Evolutionary conservation across 148 eudicot species (phyloP).

Genomic region (Chenopodium formosanum): DNA sequence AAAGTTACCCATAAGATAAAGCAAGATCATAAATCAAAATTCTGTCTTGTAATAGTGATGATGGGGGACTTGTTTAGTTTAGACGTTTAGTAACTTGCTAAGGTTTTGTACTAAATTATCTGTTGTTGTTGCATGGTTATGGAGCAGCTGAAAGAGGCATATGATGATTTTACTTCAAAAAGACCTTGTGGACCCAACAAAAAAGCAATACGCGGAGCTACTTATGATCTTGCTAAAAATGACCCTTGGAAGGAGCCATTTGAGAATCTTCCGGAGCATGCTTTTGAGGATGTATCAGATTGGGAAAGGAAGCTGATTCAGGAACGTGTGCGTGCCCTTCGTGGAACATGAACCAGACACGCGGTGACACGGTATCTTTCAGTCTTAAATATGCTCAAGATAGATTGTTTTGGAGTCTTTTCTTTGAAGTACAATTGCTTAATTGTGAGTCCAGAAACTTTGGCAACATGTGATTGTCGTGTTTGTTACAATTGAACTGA

Average conservation of each 20-base stretch:
- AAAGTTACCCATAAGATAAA: not conserved
- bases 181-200: slow-evolving; percentile 94
- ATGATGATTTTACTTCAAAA: slow-evolving; percentile 57
- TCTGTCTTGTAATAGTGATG: not conserved
- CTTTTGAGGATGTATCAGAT: slow-evolving; percentile 70
- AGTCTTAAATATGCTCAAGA: not conserved
- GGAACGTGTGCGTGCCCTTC: slow-evolving; percentile 72
- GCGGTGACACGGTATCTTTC: not conserved
- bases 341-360: slow-evolving; percentile 41
- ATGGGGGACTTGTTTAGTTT: not conserved
- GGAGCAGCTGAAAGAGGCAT: slow-evolving; percentile 64
- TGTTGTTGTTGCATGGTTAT: not conserved
- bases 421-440: not conserved
- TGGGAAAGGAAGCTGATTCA: slow-evolving; percentile 88
- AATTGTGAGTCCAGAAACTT: not conserved
- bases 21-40: not conserved
- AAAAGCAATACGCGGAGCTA: slow-evolving; percentile 80
- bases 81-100: not conserved
- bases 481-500: not conserved
- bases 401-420: not conserved
- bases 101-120: not conserved
- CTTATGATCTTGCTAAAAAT: slow-evolving; percentile 85
- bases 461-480: not conserved
- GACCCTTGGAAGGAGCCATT: slow-evolving; percentile 77
- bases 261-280: slow-evolving; percentile 72